Base-by-base conservation (phyloP, 1,284 basidiomycete species). In the Ceratobasidium sp. region DNA sequence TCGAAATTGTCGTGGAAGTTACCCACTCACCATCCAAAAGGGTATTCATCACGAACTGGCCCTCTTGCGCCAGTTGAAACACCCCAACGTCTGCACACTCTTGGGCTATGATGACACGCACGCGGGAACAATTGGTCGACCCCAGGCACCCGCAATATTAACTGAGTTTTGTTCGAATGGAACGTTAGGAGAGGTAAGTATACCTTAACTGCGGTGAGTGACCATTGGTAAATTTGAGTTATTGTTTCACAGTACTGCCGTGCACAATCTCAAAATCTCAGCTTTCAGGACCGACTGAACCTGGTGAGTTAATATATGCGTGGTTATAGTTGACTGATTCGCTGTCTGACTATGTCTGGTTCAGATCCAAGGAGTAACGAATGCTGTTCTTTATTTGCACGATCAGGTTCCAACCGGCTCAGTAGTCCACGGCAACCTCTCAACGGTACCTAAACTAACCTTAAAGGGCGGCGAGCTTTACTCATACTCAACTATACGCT, bases 31-130 rank as follows among this genome's bases (percentile, higher is more conserved):
- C 33, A 33, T 42, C 23, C 40, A 12, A 15, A 23, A 64, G 63
- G 20, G 63, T 12, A 64, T 64, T 23, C n/a, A 64, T 15, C 63
- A 64, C n/a, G 63, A 64, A n/a, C 42, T 64, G 12, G 63, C 63
- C 2, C 63, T 64, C 4, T 44, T 64, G 63, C 28, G 63, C 20
- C 63, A 64, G 23, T 40, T 64, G 40, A 64, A 64, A 64, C 63
- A 64, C 20, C 20, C 42, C 3, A 64, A 64, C n/a, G 44, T 64
- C n/a, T 64, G 63, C 10, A 18, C 10, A 20, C 44, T 64, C 26
- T 26, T 64, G 40, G 63, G 63, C 40, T 23, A 23, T 26, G 63
- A 64, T 23, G 3, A 46, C 20, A 64, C 63, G 5, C 63, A 64
- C 26, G 63, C 26, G 12, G 63, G 63, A 20, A 64, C 63, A 12